A percentile compares a stretch with the other conserved stretches of the same genome.
Conservation (phyloP, 495 filamentous ascomycete genomes). For the Tuber aestivum region DNA sequence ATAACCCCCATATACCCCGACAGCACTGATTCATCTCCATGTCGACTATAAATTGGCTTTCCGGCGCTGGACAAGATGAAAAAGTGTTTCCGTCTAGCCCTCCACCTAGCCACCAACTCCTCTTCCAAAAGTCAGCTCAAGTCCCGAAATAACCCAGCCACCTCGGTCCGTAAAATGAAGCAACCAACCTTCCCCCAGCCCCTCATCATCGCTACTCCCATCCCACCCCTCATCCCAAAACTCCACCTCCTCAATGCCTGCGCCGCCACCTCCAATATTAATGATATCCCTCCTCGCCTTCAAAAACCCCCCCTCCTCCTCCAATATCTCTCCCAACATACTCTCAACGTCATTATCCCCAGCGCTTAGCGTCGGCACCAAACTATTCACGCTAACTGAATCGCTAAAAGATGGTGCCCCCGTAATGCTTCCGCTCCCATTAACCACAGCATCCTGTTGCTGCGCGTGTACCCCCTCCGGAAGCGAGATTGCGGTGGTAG, state of each 20-base stretch:
- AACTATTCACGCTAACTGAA: slow-evolving; percentile 74
- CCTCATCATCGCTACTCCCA: slow-evolving; percentile 50
- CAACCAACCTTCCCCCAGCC: slow-evolving; percentile 54
- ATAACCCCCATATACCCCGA: slow-evolving; percentile 88
- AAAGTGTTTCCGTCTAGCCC: slow-evolving; percentile 81
- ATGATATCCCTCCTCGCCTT: slow-evolving; percentile 40
- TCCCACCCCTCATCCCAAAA: slow-evolving; percentile 60
- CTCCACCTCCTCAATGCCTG: slow-evolving; percentile 74
- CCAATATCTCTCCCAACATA: slow-evolving; percentile 59
- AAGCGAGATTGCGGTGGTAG: slow-evolving; percentile 42
- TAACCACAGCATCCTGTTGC: slow-evolving; percentile 35
- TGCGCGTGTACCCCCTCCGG: slow-evolving; percentile 40
- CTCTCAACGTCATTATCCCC: slow-evolving; percentile 70
- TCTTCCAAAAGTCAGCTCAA: slow-evolving; percentile 20
- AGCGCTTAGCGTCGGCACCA: slow-evolving; percentile 64
- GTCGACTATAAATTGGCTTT: slow-evolving; percentile 95
- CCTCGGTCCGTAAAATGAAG: slow-evolving; percentile 11
- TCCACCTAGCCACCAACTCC: slow-evolving; percentile 34
- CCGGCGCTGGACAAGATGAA: slow-evolving; percentile 92
- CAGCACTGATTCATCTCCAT: slow-evolving; percentile 82
- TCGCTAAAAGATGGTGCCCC: slow-evolving; percentile 49
- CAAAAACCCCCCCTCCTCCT: slow-evolving; percentile 47
- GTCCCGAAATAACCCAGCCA: slow-evolving; percentile 50
- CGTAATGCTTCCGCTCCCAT: slow-evolving; percentile 22
- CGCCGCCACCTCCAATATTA: slow-evolving; percentile 52